phyloP scores from a whole-genome alignment of 768 basidiomycete genomes.

The Russula abietina region DNA sequence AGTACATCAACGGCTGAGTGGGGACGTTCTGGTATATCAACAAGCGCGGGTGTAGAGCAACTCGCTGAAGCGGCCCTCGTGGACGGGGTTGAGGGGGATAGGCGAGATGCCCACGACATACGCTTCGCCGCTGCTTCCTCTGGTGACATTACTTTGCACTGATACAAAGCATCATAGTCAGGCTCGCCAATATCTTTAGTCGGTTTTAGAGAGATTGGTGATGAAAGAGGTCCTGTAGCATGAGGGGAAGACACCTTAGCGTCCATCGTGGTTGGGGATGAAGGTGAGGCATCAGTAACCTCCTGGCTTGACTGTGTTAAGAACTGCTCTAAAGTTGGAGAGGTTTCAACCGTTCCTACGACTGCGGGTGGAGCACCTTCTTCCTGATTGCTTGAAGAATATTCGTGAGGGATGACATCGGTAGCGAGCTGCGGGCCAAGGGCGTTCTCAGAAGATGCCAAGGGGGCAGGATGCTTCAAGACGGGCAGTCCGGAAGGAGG shows the following conservation, averaged over 20 bases:
- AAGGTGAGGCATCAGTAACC: background rate
- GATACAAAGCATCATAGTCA: conserved; percentile 21
- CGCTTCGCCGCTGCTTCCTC: conserved; percentile 18
- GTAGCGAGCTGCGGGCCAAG: background rate
- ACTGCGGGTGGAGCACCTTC: background rate
- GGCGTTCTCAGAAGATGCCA: background rate
- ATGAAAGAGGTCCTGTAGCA: background rate
- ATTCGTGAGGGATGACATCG: background rate
- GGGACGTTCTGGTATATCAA: conserved; percentile 8
- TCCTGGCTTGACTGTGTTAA: background rate
- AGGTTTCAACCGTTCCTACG: background rate
- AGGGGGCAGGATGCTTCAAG: background rate
- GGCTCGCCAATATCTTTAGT: background rate
- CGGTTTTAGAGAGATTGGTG: background rate
- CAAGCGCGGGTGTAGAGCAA: background rate
- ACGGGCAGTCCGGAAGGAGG: conserved; percentile 1
- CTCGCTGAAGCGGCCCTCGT: background rate
- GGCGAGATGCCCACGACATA: conserved; percentile 18
- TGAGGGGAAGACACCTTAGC: background rate
- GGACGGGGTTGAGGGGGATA: background rate
- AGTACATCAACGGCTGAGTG: conserved; percentile 12
- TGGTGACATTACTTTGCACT: conserved; percentile 16
- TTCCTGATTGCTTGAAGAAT: background rate
- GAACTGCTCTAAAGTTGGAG: background rate
- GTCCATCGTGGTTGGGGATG: background rate